Conservation (phyloP, 2,329 filamentous ascomycete genomes). For the Helicocarpus griseus region DNA sequence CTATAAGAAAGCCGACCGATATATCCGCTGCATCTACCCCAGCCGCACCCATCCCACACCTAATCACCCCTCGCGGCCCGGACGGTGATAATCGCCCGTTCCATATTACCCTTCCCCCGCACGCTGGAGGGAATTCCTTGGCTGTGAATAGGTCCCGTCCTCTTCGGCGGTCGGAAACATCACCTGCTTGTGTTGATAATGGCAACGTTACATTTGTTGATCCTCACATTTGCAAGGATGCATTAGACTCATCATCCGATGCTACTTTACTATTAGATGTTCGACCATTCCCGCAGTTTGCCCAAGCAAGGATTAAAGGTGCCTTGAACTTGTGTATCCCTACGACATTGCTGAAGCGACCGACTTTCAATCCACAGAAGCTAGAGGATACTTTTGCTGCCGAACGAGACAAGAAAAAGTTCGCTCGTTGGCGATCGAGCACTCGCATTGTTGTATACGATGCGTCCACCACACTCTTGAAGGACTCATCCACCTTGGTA, state of each 20-base stretch:
- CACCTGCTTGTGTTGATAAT: slow-evolving; percentile 43
- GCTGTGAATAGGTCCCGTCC: neutral
- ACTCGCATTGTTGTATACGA: slow-evolving; percentile 84
- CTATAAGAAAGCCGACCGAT: neutral
- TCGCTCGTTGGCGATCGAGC: slow-evolving; percentile 65
- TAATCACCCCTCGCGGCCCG: neutral
- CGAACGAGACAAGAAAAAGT: slow-evolving; percentile 58
- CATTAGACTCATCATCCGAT: slow-evolving; percentile 44
- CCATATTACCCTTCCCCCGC: neutral
- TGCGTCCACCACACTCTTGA: slow-evolving; percentile 61
- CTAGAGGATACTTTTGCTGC: slow-evolving; percentile 77
- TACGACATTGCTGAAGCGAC: slow-evolving; percentile 81
- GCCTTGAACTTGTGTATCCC: slow-evolving; percentile 91
- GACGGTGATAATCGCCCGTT: neutral
- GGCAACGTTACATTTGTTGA: slow-evolving; percentile 43
- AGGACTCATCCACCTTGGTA: slow-evolving; percentile 68
- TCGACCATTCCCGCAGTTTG: slow-evolving; percentile 74
- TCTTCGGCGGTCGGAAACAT: slow-evolving; percentile 39
- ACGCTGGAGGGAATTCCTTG: neutral
- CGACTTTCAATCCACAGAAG: slow-evolving; percentile 82
- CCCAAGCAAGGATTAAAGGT: slow-evolving; percentile 62
- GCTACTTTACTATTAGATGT: slow-evolving; percentile 70
- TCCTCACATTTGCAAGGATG: slow-evolving; percentile 44
- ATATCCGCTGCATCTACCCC: neutral
- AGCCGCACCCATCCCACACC: neutral